Base-by-base conservation (phyloP, 73 alveolate genomes). In the Paramecium sexaurelia region DNA sequence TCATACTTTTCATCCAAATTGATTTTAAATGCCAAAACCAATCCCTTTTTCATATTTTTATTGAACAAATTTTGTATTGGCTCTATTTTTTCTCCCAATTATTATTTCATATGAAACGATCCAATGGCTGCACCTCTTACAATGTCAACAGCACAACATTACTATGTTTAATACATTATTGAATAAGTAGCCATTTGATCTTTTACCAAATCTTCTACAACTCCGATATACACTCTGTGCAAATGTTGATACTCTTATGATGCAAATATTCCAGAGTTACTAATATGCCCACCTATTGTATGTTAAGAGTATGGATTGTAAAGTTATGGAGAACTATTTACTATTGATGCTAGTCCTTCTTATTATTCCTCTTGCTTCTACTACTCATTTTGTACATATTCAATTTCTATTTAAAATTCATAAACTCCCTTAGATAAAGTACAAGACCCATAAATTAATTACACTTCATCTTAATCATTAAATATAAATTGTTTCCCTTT, bases 281-380 rank as follows among this genome's bases (percentile, higher is more conserved):
- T 39, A 15, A 78, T 39, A 78, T 78, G 90, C 13, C 90, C 90
- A 40, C 90, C 90, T 17, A 78, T 78, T 10, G 90, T 32, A 26
- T 78, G 90, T 78, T 37, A 45, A 24, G 75, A 20, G 17, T 41
- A 78, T 2, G 43, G 57, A 73, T 73, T 73, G 15, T 41, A 40
- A 22, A 37, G n/a, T 36, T 78, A 15, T 2, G 40, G 39, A 7
- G 33, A 20, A 9, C 3, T 19, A 9, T 13, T 17, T 0, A 78
- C 55, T n/a, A 78, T 78, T n/a, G 90, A 78, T 29, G 45, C 90
- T 17, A 78, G 22, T 6, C 90, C 90, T 43, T 78, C 90, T 40
- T 26, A n/a, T 37, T 78, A 24, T 78, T 78, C 90, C 7, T 78
- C 73, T 78, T 78, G 7, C 35, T 71, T 71, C 0, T 19, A 19